Base-by-base conservation (phyloP, 306 rosid genomes). In the Vigna radiata region DNA sequence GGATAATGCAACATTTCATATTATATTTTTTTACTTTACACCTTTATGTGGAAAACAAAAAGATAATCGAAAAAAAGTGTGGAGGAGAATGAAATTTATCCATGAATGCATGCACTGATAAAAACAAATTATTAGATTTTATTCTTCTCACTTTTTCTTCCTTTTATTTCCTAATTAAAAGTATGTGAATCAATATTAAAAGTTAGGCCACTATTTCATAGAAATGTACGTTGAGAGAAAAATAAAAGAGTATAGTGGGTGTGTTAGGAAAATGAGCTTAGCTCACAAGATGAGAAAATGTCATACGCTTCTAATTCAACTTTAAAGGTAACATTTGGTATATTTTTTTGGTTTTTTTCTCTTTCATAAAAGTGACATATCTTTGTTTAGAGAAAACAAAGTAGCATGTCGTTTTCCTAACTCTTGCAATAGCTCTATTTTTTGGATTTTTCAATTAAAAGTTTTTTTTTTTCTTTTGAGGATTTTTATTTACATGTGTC, bases 91-190 rank as follows among this genome's bases (percentile, higher is more conserved):
- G 31, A 37, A 36, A 37, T 53, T 54, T 39, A 39, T 55, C 64
- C 39, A 55, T 39, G 39, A 72, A 72, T 14, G 41, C 33, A 19
- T 36, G 14, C 53, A 37, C 1, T 13, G 65, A 70, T 33, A 39
- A 72, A 54, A 55, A 14, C 25, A 72, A 19, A 53, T 54, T 72
- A 55, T 39, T 37, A 55, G 53, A 55, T 37, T 55, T 53, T 37
- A 72, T 72, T 72, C 66, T 72, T 72, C 53, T 54, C 23, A 72
- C 66, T 55, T 72, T 72, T 72, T 8, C 53, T 18, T 15, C 6
- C 25, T 72, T 72, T 72, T 39, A 54, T 55, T 72, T 71, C 6
- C 54, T 19, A 37, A 54, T 72, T 55, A 37, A 55, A 37, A 61
- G 68, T 61, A 31, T 31, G 53, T 31, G 33, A 70, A 31, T 29